phyloP scores from a whole-genome alignment of 805 yeast genomes.

The Suhomyces faveliae region DNA sequence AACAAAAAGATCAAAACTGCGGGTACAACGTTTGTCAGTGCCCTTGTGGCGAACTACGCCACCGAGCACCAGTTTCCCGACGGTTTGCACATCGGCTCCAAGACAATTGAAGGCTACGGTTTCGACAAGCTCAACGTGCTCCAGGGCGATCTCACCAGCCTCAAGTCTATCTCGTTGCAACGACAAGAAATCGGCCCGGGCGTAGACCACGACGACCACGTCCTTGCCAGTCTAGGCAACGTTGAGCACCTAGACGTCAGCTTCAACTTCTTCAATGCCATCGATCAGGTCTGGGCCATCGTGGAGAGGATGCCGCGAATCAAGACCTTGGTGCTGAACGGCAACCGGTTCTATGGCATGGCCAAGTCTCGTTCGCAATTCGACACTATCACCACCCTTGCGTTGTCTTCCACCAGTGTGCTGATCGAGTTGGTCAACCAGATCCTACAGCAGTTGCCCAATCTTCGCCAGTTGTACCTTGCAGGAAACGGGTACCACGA shows the following conservation, averaged over 20 bases:
- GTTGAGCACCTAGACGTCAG: constrained; percentile 53
- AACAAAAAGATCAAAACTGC: constrained; percentile 32
- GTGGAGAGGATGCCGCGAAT: constrained; percentile 37
- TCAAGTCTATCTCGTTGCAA: constrained; percentile 53
- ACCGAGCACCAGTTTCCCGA: constrained; percentile 19
- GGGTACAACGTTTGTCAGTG: constrained; percentile 43
- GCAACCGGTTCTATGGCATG: constrained; percentile 41
- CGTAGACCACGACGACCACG: neutral
- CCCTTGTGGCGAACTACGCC: constrained; percentile 49
- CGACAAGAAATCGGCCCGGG: constrained; percentile 34
- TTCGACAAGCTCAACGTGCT: constrained; percentile 53
- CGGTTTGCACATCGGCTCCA: constrained; percentile 51
- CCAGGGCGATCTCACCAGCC: constrained; percentile 45
- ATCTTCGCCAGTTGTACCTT: constrained; percentile 29
- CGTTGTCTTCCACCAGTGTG: constrained; percentile 28
- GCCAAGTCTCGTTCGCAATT: neutral
- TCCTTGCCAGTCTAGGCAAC: constrained; percentile 2
- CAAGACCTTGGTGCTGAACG: constrained; percentile 49
- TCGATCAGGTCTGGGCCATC: constrained; percentile 39
- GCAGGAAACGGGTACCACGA: constrained; percentile 34
- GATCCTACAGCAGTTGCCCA: constrained; percentile 36
- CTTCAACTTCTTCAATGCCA: constrained; percentile 50
- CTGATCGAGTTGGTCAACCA: constrained; percentile 13
- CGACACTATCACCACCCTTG: constrained; percentile 15
- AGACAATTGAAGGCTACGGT: constrained; percentile 62